phyloP scores from a whole-genome alignment of 108 stramenopile species.

The Nitzschia inconspicua region DNA sequence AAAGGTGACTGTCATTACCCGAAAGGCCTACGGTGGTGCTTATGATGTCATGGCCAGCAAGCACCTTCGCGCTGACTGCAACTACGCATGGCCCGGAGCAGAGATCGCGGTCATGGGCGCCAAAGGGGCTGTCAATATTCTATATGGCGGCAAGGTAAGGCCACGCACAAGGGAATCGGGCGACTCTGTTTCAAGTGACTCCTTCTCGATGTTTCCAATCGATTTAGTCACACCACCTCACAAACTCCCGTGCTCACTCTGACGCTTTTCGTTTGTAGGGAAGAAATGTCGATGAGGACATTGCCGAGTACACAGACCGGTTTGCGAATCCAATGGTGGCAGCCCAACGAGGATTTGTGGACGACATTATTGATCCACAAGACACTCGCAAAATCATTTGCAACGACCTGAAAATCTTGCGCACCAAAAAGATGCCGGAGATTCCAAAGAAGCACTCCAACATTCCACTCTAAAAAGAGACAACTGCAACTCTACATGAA shows the following conservation, averaged over 20 bases:
- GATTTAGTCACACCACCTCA: background rate
- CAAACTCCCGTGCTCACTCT: background rate
- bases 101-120: slow-evolving; percentile 99
- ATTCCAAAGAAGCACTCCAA: slow-evolving; percentile 93
- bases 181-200: background rate
- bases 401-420: slow-evolving; percentile 90
- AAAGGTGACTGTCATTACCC: slow-evolving; percentile 97
- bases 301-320: slow-evolving; percentile 84
- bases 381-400: slow-evolving; percentile 87
- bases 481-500: too few relatives aligned
- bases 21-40: slow-evolving; percentile 99
- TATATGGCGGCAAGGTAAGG: slow-evolving; percentile 92
- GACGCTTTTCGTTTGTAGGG: background rate
- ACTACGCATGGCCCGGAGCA: slow-evolving; percentile 98
- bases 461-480: slow-evolving; percentile 89
- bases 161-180: background rate
- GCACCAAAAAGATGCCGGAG: slow-evolving; percentile 77
- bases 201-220: background rate
- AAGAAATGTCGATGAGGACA: slow-evolving; percentile 81
- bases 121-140: slow-evolving; percentile 98
- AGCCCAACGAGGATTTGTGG: slow-evolving; percentile 93
- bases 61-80: slow-evolving; percentile 96
- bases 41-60: slow-evolving; percentile 99
- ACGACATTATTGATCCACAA: slow-evolving; percentile 95
- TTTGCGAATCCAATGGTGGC: slow-evolving; percentile 97